A percentile compares a stretch with the other conserved stretches of the same genome.
phyloP scores from a whole-genome alignment of 768 basidiomycete species.

The Hydnum rufescens region DNA sequence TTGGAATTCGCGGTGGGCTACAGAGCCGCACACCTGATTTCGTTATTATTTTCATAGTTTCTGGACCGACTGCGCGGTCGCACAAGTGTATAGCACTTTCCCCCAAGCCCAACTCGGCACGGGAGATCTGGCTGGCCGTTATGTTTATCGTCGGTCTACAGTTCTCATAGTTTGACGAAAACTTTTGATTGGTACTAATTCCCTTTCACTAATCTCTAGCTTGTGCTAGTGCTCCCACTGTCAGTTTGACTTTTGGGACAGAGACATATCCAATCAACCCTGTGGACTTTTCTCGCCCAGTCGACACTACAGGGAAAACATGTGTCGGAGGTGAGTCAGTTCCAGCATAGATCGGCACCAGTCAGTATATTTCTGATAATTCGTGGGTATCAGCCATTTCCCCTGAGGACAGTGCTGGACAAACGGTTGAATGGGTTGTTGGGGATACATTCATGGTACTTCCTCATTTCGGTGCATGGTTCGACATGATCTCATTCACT shows the following conservation, averaged over 20 bases:
- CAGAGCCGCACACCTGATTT: neutral
- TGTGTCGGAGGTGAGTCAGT: constrained; percentile 9
- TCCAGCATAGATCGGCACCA: neutral
- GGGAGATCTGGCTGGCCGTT: constrained; percentile 7
- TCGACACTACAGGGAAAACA: neutral
- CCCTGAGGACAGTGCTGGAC: neutral
- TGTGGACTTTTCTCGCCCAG: constrained; percentile 5
- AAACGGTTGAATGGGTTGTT: constrained; percentile 8
- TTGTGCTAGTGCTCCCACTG: constrained; percentile 2
- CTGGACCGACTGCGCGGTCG: constrained; percentile 8
- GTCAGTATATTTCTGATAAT: neutral
- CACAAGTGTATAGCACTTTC: constrained; percentile 4
- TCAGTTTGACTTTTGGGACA: constrained; percentile 8
- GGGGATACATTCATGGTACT: constrained; percentile 11
- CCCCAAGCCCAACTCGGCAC: constrained; percentile 1
- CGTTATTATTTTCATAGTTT: constrained; percentile 9
- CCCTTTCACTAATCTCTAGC: too few species aligned
- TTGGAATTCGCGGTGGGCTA: too few species aligned
- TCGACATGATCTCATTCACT: neutral
- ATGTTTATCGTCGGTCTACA: constrained; percentile 7
- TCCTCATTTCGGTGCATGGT: too few species aligned
- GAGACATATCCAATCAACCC: constrained; percentile 7
- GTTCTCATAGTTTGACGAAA: neutral
- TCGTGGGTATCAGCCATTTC: neutral
- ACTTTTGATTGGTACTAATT: neutral